A percentile compares a stretch with the other conserved stretches of the same genome.
These are phyloP conservation scores for Sisymbrium altissimum DNA, from an alignment of 345 rosid species.

Conservation along the genomic window DNA sequence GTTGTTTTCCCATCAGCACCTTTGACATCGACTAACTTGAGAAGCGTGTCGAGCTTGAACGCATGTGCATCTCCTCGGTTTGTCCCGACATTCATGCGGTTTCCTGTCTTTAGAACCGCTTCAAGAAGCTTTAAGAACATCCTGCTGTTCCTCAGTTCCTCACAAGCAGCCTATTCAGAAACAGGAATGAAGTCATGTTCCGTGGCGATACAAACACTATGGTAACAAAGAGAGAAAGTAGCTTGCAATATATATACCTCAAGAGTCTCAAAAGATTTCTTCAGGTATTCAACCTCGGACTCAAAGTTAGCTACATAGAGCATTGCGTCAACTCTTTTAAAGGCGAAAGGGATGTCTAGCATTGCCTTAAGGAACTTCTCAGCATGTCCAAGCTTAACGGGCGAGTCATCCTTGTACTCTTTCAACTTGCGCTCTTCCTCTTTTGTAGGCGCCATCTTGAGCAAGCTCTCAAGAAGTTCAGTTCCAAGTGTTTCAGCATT, in stretches of 20 bases:
- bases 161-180: constrained; percentile 77
- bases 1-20: constrained; percentile 98
- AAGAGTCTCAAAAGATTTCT: constrained; percentile 76
- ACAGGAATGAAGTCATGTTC: neutral
- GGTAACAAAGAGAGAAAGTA: neutral
- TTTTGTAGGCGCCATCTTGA: constrained; percentile 91
- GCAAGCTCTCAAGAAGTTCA: constrained; percentile 90
- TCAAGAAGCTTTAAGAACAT: constrained; percentile 93
- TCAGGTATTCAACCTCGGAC: constrained; percentile 84
- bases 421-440: constrained; percentile 89
- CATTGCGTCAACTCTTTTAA: constrained; percentile 79
- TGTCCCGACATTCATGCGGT: constrained; percentile 98
- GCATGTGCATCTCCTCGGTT: constrained; percentile 98
- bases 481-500: constrained; percentile 86
- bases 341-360: constrained; percentile 93
- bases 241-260: constrained; percentile 52
- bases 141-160: constrained; percentile 80
- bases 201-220: neutral
- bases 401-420: constrained; percentile 74
- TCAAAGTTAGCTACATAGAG: constrained; percentile 87
- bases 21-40: constrained; percentile 92
- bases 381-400: constrained; percentile 78
- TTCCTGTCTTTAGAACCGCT: constrained; percentile 97
- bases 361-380: constrained; percentile 89
- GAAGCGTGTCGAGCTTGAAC: constrained; percentile 95